Evolutionary conservation across 1,284 basidiomycete genomes (phyloP).

Genomic region (Boletellus sp.): DNA sequence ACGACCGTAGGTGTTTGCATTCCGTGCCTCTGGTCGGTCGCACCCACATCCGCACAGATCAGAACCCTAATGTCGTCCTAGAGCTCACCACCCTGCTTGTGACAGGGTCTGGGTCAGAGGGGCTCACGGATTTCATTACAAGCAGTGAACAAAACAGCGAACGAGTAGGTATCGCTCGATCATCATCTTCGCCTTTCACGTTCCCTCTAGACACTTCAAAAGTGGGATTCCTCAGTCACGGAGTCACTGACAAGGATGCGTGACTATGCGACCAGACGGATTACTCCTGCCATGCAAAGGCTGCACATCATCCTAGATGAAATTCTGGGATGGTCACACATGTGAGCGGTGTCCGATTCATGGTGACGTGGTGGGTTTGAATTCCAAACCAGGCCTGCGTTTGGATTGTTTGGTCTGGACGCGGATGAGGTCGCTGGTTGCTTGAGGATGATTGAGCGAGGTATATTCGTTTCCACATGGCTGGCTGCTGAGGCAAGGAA

Average conservation of each 20-base stretch:
- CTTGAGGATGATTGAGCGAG: constrained; percentile 49
- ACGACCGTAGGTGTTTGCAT: constrained; percentile 50
- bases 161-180: constrained; percentile 47
- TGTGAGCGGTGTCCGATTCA: constrained; percentile 47
- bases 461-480: constrained; percentile 64
- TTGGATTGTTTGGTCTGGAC: constrained; percentile 50
- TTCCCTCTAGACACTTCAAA: constrained; percentile 58
- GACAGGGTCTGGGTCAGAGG: constrained; percentile 65
- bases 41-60: constrained; percentile 38
- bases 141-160: constrained; percentile 78
- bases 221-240: constrained; percentile 72
- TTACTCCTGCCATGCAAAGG: constrained; percentile 72
- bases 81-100: constrained; percentile 71
- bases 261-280: constrained; percentile 64
- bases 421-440: constrained; percentile 48
- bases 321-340: constrained; percentile 66
- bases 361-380: constrained; percentile 13
- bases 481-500: constrained; percentile 60
- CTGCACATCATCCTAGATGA: constrained; percentile 72
- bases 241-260: constrained; percentile 70
- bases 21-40: constrained; percentile 3
- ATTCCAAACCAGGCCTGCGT: constrained; percentile 41
- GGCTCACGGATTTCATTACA: constrained; percentile 67
- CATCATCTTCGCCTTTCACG: constrained; percentile 16
- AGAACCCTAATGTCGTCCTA: constrained; percentile 57